phyloP scores from a whole-genome alignment of 2,329 filamentous ascomycete genomes.

The Elsinoe ampelina region DNA sequence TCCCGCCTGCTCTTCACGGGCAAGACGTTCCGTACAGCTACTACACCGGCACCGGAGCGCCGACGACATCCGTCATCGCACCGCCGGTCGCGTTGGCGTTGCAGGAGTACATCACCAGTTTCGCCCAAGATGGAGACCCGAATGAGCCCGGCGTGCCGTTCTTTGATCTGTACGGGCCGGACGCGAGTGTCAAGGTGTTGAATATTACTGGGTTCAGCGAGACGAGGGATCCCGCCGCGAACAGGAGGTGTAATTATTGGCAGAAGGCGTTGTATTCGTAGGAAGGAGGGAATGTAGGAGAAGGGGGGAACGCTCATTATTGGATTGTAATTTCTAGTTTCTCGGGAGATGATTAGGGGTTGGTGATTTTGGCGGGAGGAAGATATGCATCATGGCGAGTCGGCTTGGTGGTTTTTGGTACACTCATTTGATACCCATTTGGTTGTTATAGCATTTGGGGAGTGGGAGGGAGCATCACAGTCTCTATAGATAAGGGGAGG shows the following conservation, averaged over 20 bases:
- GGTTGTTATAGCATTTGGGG: not conserved
- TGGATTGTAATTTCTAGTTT: constrained; percentile 6
- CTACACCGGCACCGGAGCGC: constrained; percentile 32
- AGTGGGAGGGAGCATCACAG: constrained; percentile 5
- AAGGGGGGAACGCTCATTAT: not conserved
- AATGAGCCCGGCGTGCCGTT: constrained; percentile 31
- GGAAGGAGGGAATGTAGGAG: not conserved
- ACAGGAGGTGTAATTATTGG: constrained; percentile 45
- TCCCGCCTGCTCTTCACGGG: constrained; percentile 46
- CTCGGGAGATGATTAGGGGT: not conserved
- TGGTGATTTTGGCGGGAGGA: not conserved
- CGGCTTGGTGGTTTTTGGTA: not conserved
- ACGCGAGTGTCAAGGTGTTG: constrained; percentile 37
- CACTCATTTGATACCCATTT: constrained; percentile 8
- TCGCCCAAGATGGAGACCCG: constrained; percentile 32
- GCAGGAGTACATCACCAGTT: constrained; percentile 39
- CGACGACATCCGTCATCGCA: constrained; percentile 6
- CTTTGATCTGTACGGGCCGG: constrained; percentile 40
- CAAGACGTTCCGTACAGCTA: constrained; percentile 46
- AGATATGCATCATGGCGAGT: not conserved
- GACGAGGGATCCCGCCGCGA: constrained; percentile 38
- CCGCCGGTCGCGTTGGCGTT: constrained; percentile 33
- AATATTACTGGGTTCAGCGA: constrained; percentile 34
- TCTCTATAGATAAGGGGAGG: not conserved
- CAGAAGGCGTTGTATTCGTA: constrained; percentile 38